Conservation (phyloP, 2,329 filamentous ascomycete genomes). For the Xylariaceae sp. region DNA sequence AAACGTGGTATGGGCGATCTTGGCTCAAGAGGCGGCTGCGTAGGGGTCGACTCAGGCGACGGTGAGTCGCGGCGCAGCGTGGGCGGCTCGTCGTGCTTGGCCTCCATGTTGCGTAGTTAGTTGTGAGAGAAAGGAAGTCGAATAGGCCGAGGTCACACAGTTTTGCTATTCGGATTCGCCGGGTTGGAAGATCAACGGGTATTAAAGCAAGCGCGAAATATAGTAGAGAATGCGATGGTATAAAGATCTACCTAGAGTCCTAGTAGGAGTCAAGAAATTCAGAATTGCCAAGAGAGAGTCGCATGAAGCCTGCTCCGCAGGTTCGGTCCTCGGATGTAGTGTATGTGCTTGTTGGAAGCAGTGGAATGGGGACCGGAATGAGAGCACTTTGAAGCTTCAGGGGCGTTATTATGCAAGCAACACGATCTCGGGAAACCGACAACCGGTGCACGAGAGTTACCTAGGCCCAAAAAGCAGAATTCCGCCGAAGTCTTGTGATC, state of each 20-base stretch:
- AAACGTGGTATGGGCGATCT: conserved; percentile 58
- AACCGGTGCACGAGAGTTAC: not conserved
- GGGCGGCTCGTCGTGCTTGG: conserved; percentile 35
- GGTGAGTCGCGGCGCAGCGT: conserved; percentile 55
- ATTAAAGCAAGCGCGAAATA: not conserved
- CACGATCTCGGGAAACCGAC: not conserved
- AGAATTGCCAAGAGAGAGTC: conserved; percentile 15
- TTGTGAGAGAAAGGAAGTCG: not conserved
- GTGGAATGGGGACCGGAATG: conserved; percentile 1
- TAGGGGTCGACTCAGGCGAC: conserved; percentile 60
- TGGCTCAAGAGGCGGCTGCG: conserved; percentile 58
- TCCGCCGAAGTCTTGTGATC: not conserved
- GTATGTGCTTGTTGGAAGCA: conserved; percentile 8
- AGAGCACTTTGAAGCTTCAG: not conserved
- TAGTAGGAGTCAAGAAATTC: conserved; percentile 6
- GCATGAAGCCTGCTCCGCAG: conserved; percentile 25
- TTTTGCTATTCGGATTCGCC: conserved; percentile 1
- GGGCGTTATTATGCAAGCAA: not conserved
- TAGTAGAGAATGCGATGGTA: conserved; percentile 3
- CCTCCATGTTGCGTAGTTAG: conserved; percentile 33
- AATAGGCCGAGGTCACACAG: not conserved
- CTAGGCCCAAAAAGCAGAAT: not conserved
- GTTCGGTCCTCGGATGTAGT: conserved; percentile 12
- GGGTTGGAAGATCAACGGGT: not conserved
- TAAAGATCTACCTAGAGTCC: not conserved